Base-by-base conservation (phyloP, 2,329 filamentous ascomycete species). In the Annulohypoxylon truncatum region DNA sequence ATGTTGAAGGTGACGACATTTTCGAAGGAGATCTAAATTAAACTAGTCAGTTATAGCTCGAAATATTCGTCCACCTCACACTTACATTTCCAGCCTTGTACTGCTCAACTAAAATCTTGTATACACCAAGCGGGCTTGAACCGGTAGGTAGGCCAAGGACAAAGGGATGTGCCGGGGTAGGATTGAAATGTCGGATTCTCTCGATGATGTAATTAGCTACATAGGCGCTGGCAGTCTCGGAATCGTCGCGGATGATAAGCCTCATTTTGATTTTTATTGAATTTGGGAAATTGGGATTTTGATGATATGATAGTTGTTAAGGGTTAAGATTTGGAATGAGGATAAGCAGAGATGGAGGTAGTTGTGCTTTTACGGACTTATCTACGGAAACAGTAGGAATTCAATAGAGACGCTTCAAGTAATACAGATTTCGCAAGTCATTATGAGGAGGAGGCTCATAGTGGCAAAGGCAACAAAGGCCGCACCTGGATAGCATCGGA, bases 1-100 rank as follows among this genome's bases (percentile, higher is more conserved):
- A 96, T 96, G 80, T 96, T 96, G 84, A 96, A 96, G 24, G 93
- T 96, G 76, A 96, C 87, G 74, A 96, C 92, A 90, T 96, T 88
- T 75, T 90, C 89, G 78, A 96, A 96, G 1, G 92, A 95, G 74
- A 96, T 89, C 76, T 92, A 76, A 75, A 63, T 79, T 78, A 73
- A 79, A 75, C 35, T 76, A 76, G 69, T 81, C 74, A 72, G 70
- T 35, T 35, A 15, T 31, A 3, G 29, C 35, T 44, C 38, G 40
- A 56, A 42, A 35, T 10, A 3, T 29, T 6, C 33, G 29, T 13
- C 6, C 42, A 53, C 40, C n/a, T 44, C 59, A 22, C 42, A 67
- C 80, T 64, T 77, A 85, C 83, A 74, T 84, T 81, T 74, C 89
- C 90, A 70, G 87, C 84, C 80, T 92, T 92, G 82, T 90, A 89